These are phyloP conservation scores for Leptographium procerum DNA, from an alignment of 2,329 filamentous ascomycete species.

Conservation along the genomic window DNA sequence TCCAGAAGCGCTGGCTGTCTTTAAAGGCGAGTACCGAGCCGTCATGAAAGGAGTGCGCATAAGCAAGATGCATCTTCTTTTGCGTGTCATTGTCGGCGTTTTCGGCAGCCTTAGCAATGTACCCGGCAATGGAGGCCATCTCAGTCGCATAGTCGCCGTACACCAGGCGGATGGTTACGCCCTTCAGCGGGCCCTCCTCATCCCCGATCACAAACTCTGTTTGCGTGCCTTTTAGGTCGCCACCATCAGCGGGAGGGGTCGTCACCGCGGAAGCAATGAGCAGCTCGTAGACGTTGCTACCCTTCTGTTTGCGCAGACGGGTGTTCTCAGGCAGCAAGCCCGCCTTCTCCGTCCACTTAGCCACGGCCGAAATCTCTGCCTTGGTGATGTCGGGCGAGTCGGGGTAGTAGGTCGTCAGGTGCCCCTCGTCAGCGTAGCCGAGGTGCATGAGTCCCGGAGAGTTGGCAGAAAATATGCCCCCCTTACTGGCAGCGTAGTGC, in stretches of 20 bases:
- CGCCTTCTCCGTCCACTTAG: constrained; percentile 59
- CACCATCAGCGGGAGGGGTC: constrained; percentile 46
- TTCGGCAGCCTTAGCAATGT: constrained; percentile 55
- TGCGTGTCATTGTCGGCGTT: constrained; percentile 65
- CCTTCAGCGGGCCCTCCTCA: constrained; percentile 48
- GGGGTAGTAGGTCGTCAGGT: constrained; percentile 76
- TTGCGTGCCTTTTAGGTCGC: constrained; percentile 54
- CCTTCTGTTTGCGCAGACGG: constrained; percentile 53
- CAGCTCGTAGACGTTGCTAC: constrained; percentile 49
- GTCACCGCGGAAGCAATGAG: constrained; percentile 60
- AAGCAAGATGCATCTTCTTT: constrained; percentile 60
- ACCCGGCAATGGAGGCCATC: constrained; percentile 57
- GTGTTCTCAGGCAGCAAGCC: constrained; percentile 67
- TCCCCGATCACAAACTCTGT: constrained; percentile 48
- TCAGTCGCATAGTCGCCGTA: constrained; percentile 66
- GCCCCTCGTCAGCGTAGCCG: constrained; percentile 62
- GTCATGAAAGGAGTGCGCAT: constrained; percentile 61
- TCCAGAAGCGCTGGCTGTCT: constrained; percentile 70
- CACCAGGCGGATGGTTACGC: constrained; percentile 57
- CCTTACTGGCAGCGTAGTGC: constrained; percentile 56
- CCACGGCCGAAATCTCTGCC: constrained; percentile 60
- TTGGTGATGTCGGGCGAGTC: constrained; percentile 64
- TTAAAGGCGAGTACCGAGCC: constrained; percentile 71
- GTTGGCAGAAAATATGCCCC: constrained; percentile 59
- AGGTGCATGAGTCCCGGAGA: constrained; percentile 59